These are phyloP conservation scores for Alternaria novae-zelandiae DNA, from an alignment of 2,329 filamentous ascomycete genomes.

Conservation along the genomic window DNA sequence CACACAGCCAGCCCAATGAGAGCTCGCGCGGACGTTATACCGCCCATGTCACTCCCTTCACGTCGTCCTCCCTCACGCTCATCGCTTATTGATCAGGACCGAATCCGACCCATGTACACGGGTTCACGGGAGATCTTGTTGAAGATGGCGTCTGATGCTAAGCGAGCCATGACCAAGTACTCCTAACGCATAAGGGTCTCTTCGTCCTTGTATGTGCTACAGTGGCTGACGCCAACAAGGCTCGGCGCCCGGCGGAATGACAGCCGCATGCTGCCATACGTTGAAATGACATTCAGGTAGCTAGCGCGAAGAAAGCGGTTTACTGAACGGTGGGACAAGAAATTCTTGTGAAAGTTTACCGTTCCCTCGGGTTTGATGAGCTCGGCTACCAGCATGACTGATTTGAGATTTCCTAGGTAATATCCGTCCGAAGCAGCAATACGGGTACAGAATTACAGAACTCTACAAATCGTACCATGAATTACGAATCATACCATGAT, in stretches of 20 bases:
- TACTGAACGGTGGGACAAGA: background rate
- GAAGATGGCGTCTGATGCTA: background rate
- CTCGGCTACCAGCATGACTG: background rate
- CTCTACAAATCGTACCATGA: background rate
- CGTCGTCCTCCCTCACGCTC: background rate
- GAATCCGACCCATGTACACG: background rate
- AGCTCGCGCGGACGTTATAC: background rate
- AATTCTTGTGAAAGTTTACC: background rate
- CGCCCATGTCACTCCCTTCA: background rate
- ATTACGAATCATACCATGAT: background rate
- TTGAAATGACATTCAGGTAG: background rate
- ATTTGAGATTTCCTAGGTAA: background rate
- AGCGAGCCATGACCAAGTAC: background rate
- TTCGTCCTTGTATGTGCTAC: background rate
- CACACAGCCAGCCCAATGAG: background rate
- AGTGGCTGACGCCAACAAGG: background rate
- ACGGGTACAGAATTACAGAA: background rate
- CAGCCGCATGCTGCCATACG: background rate
- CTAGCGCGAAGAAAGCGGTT: background rate
- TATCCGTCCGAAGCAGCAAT: background rate
- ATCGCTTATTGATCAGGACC: conserved; percentile 1
- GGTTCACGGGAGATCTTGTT: background rate
- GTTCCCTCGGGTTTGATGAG: background rate
- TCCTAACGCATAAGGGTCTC: conserved; percentile 3
- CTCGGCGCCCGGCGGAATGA: background rate